Conservation (phyloP, 2,329 filamentous ascomycete species). For the Penicillium sp. region DNA sequence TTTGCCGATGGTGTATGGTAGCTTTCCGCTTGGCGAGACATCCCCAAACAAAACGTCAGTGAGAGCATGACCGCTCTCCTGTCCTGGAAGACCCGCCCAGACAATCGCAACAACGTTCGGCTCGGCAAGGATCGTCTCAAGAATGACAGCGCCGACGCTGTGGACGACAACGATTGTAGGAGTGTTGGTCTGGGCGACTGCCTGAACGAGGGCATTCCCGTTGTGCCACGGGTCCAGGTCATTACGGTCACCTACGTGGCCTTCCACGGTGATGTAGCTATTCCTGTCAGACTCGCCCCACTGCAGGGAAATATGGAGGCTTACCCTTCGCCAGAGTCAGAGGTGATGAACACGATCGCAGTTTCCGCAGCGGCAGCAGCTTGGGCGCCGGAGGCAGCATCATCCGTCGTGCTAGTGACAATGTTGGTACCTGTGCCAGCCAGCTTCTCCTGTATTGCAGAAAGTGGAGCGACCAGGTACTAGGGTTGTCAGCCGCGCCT, state of each 20-base stretch:
- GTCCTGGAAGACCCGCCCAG: constrained; percentile 68
- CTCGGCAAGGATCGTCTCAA: constrained; percentile 67
- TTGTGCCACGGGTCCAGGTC: constrained; percentile 17
- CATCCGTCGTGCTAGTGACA: constrained; percentile 46
- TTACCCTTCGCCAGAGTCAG: constrained; percentile 53
- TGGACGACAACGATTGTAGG: constrained; percentile 70
- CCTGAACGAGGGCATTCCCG: constrained; percentile 15
- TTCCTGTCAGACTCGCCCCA: not conserved
- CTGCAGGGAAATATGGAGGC: not conserved
- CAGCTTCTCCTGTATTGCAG: constrained; percentile 47
- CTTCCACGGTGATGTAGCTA: constrained; percentile 55
- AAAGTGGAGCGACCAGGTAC: constrained; percentile 51
- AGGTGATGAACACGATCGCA: constrained; percentile 56
- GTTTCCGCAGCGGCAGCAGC: constrained; percentile 46
- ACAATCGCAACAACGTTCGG: constrained; percentile 68
- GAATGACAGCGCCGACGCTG: constrained; percentile 65
- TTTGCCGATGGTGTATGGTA: constrained; percentile 66
- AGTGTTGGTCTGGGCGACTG: constrained; percentile 32
- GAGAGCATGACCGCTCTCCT: constrained; percentile 53
- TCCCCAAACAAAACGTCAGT: constrained; percentile 53
- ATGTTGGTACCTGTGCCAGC: constrained; percentile 48
- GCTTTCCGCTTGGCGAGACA: constrained; percentile 56
- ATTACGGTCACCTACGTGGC: constrained; percentile 56
- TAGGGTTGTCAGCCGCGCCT: constrained; percentile 10
- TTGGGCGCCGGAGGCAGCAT: constrained; percentile 39